Percentiles rank a stretch among this genome's conserved stretches.
These are phyloP conservation scores for Ceratocystis huliohia DNA, from an alignment of 2,329 filamentous ascomycete genomes.

Conservation along the genomic window DNA sequence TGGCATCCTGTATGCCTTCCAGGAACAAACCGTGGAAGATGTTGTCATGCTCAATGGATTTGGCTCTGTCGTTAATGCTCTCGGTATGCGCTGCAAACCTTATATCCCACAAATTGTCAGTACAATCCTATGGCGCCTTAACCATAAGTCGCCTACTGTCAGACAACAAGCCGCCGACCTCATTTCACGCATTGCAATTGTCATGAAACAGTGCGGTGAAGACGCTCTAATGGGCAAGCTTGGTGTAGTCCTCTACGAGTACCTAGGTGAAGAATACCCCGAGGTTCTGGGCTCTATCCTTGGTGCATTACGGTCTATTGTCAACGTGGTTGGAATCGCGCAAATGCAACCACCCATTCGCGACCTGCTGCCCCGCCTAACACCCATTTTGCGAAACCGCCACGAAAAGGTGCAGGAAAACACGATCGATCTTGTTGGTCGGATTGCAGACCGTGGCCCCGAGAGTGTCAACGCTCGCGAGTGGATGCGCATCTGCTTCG, in stretches of 20 bases:
- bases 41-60: conserved; percentile 95
- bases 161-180: conserved; percentile 94
- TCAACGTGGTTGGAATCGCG: conserved; percentile 93
- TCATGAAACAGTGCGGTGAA: conserved; percentile 97
- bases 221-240: conserved; percentile 93
- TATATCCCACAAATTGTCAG: conserved; percentile 95
- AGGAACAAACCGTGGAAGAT: conserved; percentile 95
- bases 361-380: conserved; percentile 84
- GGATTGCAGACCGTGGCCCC: conserved; percentile 91
- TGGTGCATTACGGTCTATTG: conserved; percentile 86
- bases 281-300: conserved; percentile 95
- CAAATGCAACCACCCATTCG: conserved; percentile 98
- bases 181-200: conserved; percentile 92
- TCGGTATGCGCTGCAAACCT: conserved; percentile 86
- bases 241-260: conserved; percentile 89
- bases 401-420: conserved; percentile 99
- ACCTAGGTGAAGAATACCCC: conserved; percentile 94
- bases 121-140: conserved; percentile 89
- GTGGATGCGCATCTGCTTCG: conserved; percentile 99
- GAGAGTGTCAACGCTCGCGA: conserved; percentile 94
- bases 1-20: conserved; percentile 89
- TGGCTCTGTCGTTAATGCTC: conserved; percentile 89
- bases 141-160: conserved; percentile 95
- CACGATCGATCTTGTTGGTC: conserved; percentile 92
- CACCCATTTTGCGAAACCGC: conserved; percentile 93